Conservation (phyloP, 1,284 basidiomycete genomes). For the Thelephora terrestris region DNA sequence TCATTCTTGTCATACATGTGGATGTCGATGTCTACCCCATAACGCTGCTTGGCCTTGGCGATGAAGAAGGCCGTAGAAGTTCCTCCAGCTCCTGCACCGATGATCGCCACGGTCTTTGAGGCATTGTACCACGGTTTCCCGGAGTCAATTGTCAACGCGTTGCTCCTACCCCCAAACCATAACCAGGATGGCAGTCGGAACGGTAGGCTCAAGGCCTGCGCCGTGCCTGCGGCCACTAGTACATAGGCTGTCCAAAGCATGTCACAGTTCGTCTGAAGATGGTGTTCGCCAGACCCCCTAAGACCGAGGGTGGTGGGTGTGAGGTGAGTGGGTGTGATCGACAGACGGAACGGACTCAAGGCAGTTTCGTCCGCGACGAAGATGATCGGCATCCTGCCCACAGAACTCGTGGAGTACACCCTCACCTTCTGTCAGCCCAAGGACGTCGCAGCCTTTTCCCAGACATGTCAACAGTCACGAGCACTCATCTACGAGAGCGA, state of each 20-base stretch:
- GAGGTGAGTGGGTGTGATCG: not conserved
- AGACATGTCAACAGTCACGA: slow-evolving; percentile 37
- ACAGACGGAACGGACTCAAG: not conserved
- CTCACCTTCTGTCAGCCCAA: slow-evolving; percentile 41
- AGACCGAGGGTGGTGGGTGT: not conserved
- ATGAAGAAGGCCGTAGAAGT: slow-evolving; percentile 85
- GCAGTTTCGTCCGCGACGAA: not conserved
- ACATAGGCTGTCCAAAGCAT: not conserved
- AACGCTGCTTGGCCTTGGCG: slow-evolving; percentile 58
- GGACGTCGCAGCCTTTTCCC: slow-evolving; percentile 47
- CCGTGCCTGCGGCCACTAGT: not conserved
- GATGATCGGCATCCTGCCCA: slow-evolving; percentile 30
- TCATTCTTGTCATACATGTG: slow-evolving; percentile 74
- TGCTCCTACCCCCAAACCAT: too few species aligned
- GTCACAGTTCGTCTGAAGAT: too few species aligned
- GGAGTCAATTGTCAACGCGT: too few species aligned
- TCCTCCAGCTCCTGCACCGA: slow-evolving; percentile 85
- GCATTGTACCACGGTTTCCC: slow-evolving; percentile 8
- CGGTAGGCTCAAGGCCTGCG: not conserved
- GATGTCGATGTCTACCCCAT: slow-evolving; percentile 58
- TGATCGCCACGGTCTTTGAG: slow-evolving; percentile 51
- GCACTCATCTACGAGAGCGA: slow-evolving; percentile 35
- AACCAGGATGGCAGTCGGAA: not conserved
- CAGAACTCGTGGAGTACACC: slow-evolving; percentile 46
- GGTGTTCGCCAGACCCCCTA: too few species aligned